phyloP scores from a whole-genome alignment of 352 stramenopile species.

The Globisporangium abappressorium region DNA sequence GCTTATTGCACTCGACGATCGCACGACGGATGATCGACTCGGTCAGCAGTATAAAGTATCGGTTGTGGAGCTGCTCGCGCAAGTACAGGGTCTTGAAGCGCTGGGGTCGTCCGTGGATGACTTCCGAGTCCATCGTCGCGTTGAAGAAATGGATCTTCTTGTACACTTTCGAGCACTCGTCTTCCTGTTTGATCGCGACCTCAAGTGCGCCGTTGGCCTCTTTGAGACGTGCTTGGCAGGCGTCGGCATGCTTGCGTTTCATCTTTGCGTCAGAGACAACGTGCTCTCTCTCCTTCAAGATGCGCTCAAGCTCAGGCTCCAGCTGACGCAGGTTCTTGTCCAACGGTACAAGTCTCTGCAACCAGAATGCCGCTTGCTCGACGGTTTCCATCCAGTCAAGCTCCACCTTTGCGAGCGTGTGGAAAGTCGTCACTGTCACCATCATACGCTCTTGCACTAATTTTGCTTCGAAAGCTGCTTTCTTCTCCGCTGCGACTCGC shows the following conservation, averaged over 20 bases:
- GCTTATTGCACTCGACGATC: constrained; percentile 42
- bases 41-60: constrained; percentile 61
- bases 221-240: constrained; percentile 35
- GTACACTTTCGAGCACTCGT: constrained; percentile 29
- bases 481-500: constrained; percentile 38
- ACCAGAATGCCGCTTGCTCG: constrained; percentile 43
- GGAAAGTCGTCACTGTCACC: constrained; percentile 53
- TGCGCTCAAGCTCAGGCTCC: constrained; percentile 38
- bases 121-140: constrained; percentile 61
- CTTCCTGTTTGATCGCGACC: constrained; percentile 35
- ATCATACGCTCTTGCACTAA: constrained; percentile 68
- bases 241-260: constrained; percentile 43
- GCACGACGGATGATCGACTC: constrained; percentile 51
- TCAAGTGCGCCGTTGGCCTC: constrained; percentile 34
- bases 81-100: constrained; percentile 63
- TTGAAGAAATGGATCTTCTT: constrained; percentile 50
- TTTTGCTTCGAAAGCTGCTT: constrained; percentile 45
- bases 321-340: constrained; percentile 34
- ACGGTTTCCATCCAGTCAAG: constrained; percentile 50
- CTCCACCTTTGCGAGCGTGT: constrained; percentile 29
- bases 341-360: constrained; percentile 18
- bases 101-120: constrained; percentile 64
- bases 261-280: constrained; percentile 49
- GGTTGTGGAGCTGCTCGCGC: constrained; percentile 42
- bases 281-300: constrained; percentile 46